phyloP scores from a whole-genome alignment of 495 filamentous ascomycete species.

The Parmelia sp. region DNA sequence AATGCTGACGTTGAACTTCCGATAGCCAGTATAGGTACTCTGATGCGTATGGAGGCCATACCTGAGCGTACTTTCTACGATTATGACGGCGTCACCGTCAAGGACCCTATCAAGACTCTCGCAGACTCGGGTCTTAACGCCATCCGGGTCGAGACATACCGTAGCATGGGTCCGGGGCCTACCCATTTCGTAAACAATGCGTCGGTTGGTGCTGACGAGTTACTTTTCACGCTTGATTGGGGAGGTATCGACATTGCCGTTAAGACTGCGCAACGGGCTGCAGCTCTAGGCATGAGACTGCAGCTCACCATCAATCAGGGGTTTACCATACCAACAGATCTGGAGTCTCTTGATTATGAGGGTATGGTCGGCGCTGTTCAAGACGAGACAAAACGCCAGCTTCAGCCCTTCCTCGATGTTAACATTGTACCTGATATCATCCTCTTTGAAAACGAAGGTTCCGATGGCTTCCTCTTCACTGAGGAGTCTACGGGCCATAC shows the following conservation, averaged over 20 bases:
- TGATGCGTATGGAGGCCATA: slow-evolving; percentile 21
- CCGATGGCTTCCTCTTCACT: slow-evolving; percentile 21
- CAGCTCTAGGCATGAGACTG: slow-evolving; percentile 22
- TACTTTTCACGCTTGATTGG: slow-evolving; percentile 18
- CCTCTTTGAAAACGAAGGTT: slow-evolving; percentile 25
- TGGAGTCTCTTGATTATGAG: slow-evolving; percentile 20
- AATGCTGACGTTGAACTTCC: too few relatives aligned
- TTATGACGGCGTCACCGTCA: slow-evolving; percentile 23
- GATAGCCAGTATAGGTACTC: slow-evolving; percentile 14
- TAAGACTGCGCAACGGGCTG: slow-evolving; percentile 19
- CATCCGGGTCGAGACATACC: slow-evolving; percentile 17
- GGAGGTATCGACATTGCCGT: slow-evolving; percentile 24
- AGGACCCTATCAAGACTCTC: slow-evolving; percentile 25
- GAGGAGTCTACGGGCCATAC: slow-evolving; percentile 24
- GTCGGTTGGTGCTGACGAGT: slow-evolving; percentile 14
- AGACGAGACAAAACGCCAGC: slow-evolving; percentile 21
- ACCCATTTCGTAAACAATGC: slow-evolving; percentile 14
- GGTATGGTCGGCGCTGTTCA: slow-evolving; percentile 20
- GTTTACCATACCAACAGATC: slow-evolving; percentile 17
- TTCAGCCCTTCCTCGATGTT: slow-evolving; percentile 23
- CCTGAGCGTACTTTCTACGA: slow-evolving; percentile 22
- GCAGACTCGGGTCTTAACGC: slow-evolving; percentile 23
- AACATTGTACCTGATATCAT: slow-evolving; percentile 23
- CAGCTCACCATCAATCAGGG: slow-evolving; percentile 25
- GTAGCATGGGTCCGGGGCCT: slow-evolving; percentile 16